These are phyloP conservation scores for Acer saccharum DNA, from an alignment of 345 rosid species.

Conservation along the genomic window DNA sequence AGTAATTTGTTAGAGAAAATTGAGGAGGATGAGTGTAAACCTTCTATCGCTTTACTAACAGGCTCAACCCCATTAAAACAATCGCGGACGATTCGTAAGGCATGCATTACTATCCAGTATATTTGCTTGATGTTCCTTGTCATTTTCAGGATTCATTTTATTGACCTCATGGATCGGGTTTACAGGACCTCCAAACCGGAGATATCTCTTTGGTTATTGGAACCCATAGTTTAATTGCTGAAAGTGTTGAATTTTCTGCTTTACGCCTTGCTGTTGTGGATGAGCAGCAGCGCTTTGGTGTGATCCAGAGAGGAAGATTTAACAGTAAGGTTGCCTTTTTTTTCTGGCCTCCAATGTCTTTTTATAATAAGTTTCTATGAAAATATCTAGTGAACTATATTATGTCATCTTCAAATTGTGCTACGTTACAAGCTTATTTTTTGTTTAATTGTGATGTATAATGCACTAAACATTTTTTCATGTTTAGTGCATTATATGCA, in stretches of 20 bases:
- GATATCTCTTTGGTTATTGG: constrained; percentile 86
- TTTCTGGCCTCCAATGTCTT: constrained; percentile 14
- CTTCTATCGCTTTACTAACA: constrained; percentile 84
- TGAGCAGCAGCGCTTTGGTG: constrained; percentile 98
- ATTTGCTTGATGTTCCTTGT: constrained; percentile 19
- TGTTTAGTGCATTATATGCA: not conserved
- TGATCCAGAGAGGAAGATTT: constrained; percentile 95
- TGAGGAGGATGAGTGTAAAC: constrained; percentile 58
- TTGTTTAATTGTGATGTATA: not conserved
- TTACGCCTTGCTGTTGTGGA: constrained; percentile 96
- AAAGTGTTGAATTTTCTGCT: constrained; percentile 76
- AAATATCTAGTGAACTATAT: constrained; percentile 9
- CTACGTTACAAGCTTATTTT: not conserved
- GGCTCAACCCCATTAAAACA: constrained; percentile 87
- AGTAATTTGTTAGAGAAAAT: constrained; percentile 66
- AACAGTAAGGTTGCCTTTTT: constrained; percentile 78
- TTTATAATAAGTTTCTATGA: not conserved
- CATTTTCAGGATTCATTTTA: constrained; percentile 22
- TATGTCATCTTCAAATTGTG: not conserved
- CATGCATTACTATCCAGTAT: constrained; percentile 34
- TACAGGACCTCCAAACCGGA: constrained; percentile 84
- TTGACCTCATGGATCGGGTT: constrained; percentile 24
- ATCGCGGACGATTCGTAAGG: constrained; percentile 86
- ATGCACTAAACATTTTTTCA: not conserved
- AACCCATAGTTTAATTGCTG: constrained; percentile 91